Evolutionary conservation across 257 asterid species (phyloP), one percentile per base, ranked within the genome.

Genomic region (Lycium barbarum): DNA sequence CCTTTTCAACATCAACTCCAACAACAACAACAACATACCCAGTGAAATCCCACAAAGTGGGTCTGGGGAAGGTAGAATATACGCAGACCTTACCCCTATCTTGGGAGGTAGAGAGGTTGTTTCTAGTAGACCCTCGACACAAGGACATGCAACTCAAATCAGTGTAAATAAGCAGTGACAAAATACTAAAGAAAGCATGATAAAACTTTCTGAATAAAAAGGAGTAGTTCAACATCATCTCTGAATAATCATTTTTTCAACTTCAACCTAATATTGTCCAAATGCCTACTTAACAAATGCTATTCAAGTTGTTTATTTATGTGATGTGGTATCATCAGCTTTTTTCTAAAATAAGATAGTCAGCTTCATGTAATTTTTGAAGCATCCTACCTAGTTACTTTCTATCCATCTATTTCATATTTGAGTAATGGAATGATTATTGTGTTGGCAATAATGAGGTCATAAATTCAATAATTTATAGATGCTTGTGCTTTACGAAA

Each of bases 301-400:
- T 65, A 11, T 65, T 65, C 72, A 26, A 65, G 45, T 65, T 65
- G 72, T 65, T 66, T 65, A 45, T 66, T 66, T 33, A 45, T 66
- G 73, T 33, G 73, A 66, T 33, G 9, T 36, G 13, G 45, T 33
- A 66, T 59, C 5, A 26, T 66, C n/a, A 66, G n/a, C 4, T 65
- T 65, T 65, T 55, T 33, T 33, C 45, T 26, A 12, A 33, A 65
- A 33, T 11, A 65, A 65, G 72, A 65, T 65, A 26, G 36, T 22
- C 71, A 4, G 43, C 72, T 11, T 33, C 17, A 62, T 65, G 45
- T 26, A 12, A 33, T 65, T 65, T 65, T 65, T 35, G 72, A 33
- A 65, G 72, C 72, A 33, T 26, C 72, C 10, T 12, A 33, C n/a
- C 43, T 26, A 65, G 72, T 26, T 65, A 65, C 72, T 65, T 33